Conservation (phyloP, 768 basidiomycete genomes). For the Trametes coccinea region DNA sequence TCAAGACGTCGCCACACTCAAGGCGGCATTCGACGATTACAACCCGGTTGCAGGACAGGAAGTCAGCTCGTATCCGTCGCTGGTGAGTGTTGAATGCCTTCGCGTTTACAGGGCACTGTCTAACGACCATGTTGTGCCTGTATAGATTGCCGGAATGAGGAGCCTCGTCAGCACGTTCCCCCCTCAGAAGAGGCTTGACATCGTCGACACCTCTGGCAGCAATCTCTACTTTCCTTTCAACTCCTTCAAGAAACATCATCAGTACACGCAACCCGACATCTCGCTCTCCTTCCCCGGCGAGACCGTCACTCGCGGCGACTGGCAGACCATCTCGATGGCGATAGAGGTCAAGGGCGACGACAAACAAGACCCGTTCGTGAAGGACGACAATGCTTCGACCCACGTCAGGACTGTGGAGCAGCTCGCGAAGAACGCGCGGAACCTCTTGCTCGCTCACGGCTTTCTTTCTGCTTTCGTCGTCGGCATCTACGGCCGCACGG, state of each 20-base stretch:
- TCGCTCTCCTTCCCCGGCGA: constrained; percentile 6
- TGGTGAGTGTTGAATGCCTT: neutral
- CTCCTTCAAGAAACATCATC: constrained; percentile 1
- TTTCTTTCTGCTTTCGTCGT: constrained; percentile 12
- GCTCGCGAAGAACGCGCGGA: constrained; percentile 7
- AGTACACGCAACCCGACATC: neutral
- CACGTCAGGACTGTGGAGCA: constrained; percentile 3
- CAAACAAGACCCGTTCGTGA: neutral
- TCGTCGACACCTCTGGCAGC: neutral
- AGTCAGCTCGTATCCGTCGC: neutral
- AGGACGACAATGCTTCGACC: neutral
- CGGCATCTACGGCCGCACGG: constrained; percentile 14
- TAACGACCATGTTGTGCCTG: neutral
- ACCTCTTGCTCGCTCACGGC: constrained; percentile 13
- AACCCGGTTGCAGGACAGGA: neutral
- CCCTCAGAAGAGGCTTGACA: neutral
- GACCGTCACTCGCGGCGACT: neutral
- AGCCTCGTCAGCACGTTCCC: neutral
- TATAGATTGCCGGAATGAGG: neutral
- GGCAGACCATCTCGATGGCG: constrained; percentile 9
- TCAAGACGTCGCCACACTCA: neutral
- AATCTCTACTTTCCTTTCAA: neutral
- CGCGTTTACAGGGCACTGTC: neutral
- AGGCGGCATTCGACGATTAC: neutral
- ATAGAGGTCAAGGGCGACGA: neutral